Evolutionary conservation across 768 basidiomycete genomes (phyloP).

Genomic region (Xerocomellus chrysenteron): DNA sequence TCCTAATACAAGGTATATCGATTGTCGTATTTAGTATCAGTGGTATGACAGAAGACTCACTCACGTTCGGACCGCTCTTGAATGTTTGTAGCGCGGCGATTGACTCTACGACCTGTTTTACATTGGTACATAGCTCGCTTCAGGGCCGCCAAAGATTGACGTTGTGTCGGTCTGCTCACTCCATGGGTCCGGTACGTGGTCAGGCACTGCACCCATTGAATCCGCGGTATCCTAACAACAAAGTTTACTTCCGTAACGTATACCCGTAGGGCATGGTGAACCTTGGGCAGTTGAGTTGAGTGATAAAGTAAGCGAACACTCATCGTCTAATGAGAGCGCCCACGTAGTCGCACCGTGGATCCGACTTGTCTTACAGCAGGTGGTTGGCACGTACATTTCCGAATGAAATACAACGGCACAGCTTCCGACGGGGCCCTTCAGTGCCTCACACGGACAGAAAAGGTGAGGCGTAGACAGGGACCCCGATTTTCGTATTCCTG

Average conservation of each 20-base stretch:
- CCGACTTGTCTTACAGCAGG: not conserved
- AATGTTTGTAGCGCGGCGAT: conserved; percentile 5
- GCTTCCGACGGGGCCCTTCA: not conserved
- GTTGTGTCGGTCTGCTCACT: conserved; percentile 18
- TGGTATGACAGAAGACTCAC: conserved; percentile 13
- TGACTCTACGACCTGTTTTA: conserved; percentile 5
- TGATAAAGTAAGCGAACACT: conserved; percentile 3
- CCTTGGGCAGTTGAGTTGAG: not conserved
- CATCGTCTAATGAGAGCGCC: not conserved
- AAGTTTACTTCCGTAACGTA: conserved; percentile 7
- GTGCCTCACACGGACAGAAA: not conserved
- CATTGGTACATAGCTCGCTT: conserved; percentile 1
- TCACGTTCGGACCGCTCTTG: conserved; percentile 14
- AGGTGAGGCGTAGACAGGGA: not conserved
- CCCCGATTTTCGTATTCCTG: not conserved
- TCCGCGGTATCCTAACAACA: conserved; percentile 21
- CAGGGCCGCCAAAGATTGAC: conserved; percentile 25
- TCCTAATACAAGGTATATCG: conserved; percentile 27
- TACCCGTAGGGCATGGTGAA: conserved; percentile 3
- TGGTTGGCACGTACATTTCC: not conserved
- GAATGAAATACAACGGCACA: not conserved
- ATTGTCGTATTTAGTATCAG: conserved; percentile 19
- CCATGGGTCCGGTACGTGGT: conserved; percentile 24
- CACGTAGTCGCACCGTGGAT: not conserved
- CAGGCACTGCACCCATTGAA: conserved; percentile 7